Conservation (phyloP, 495 filamentous ascomycete species). For the Thermothielavioides terrestris region DNA sequence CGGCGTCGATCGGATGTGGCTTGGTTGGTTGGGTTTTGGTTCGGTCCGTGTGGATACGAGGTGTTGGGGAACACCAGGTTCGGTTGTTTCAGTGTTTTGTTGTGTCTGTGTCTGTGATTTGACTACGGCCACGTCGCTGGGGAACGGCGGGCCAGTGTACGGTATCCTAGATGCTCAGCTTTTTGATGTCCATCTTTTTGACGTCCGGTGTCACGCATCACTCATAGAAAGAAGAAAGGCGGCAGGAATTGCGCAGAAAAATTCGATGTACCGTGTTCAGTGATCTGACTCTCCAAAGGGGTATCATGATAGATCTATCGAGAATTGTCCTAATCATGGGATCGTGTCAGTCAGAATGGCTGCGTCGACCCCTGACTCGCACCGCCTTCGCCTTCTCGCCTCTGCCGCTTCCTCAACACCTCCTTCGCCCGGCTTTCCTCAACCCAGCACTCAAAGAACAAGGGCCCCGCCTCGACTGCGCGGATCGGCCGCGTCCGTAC, state of each 20-base stretch:
- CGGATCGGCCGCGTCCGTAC: conserved; percentile 47
- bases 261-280: no score
- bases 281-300: no score
- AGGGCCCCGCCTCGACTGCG: conserved; percentile 52
- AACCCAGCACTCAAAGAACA: conserved; percentile 61
- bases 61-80: not conserved
- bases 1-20: not conserved
- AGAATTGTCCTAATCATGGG: not conserved
- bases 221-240: no score
- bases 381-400: not conserved
- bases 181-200: not conserved
- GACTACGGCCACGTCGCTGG: not conserved
- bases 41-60: not conserved
- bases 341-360: not conserved
- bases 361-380: not conserved
- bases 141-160: not conserved
- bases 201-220: no score
- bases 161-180: not conserved
- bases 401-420: conserved; percentile 4
- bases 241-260: no score
- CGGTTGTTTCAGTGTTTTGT: not conserved
- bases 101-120: not conserved
- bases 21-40: not conserved
- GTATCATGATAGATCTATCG: not conserved
- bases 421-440: conserved; percentile 45